These are phyloP conservation scores for Diplotaxis tenuifolia DNA, from an alignment of 345 rosid species.

Conservation along the genomic window DNA sequence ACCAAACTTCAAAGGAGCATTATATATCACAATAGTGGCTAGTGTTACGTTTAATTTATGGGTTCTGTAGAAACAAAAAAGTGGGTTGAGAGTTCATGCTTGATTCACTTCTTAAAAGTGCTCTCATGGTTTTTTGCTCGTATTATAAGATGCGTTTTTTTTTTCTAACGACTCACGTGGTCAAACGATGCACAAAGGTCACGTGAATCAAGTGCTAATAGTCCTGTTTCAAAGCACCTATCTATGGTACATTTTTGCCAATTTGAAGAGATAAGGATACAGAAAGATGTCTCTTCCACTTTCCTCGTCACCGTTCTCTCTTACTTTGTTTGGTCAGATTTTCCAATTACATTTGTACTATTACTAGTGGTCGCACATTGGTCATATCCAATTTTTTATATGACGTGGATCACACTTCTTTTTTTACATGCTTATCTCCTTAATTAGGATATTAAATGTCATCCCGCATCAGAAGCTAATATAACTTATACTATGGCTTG, in stretches of 20 bases:
- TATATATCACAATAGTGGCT: background rate
- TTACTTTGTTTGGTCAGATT: constrained; percentile 26
- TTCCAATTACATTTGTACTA: constrained; percentile 26
- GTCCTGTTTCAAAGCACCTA: background rate
- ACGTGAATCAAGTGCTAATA: constrained; percentile 22
- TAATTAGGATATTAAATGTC: background rate
- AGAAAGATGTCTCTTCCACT: constrained; percentile 19
- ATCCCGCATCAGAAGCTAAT: background rate
- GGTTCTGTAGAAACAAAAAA: background rate
- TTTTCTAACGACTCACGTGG: constrained; percentile 17
- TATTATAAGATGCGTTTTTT: background rate
- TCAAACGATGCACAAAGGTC: constrained; percentile 22
- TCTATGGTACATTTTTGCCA: background rate
- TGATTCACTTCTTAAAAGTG: background rate
- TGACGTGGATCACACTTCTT: constrained; percentile 38
- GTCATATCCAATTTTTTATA: background rate
- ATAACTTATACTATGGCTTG: background rate
- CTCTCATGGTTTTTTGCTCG: background rate
- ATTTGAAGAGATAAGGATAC: constrained; percentile 31
- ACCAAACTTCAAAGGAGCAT: background rate
- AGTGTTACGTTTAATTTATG: background rate
- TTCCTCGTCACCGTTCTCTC: constrained; percentile 19
- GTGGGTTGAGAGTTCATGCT: background rate
- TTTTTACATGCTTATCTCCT: constrained; percentile 22
- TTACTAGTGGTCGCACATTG: constrained; percentile 8